Percentiles rank a stretch among this genome's conserved stretches.
Conservation (phyloP, 2,329 filamentous ascomycete genomes). For the Lasiodiplodia hormozganensis region DNA sequence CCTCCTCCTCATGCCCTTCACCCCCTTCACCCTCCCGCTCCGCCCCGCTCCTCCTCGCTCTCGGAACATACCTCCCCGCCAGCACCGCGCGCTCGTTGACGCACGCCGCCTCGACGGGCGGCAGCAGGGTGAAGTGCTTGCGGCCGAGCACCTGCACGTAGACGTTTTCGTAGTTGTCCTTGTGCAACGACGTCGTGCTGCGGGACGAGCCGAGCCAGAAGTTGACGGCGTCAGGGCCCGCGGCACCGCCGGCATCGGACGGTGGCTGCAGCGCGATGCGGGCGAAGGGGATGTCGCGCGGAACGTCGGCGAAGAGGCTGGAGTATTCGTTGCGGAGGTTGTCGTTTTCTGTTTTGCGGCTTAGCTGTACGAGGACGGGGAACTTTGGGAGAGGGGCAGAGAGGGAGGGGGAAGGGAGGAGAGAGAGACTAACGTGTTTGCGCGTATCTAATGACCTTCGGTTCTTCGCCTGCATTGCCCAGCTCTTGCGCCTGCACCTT, state of each 20-base stretch:
- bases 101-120: slow-evolving; percentile 73
- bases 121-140: slow-evolving; percentile 78
- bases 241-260: slow-evolving; percentile 39
- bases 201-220: slow-evolving; percentile 78
- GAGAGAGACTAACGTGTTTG: slow-evolving; percentile 68
- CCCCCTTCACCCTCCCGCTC: too few relatives aligned
- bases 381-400: too few relatives aligned
- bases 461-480: background rate
- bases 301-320: slow-evolving; percentile 68
- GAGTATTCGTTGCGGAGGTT: slow-evolving; percentile 78
- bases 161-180: slow-evolving; percentile 85
- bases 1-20: too few relatives aligned
- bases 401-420: too few relatives aligned
- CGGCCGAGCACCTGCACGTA: slow-evolving; percentile 77
- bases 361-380: background rate
- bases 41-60: background rate
- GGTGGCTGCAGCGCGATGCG: slow-evolving; percentile 70
- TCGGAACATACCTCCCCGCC: slow-evolving; percentile 63
- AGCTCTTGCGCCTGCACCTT: slow-evolving; percentile 66
- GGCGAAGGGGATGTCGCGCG: slow-evolving; percentile 72
- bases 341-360: slow-evolving; percentile 67
- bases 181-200: slow-evolving; percentile 76
- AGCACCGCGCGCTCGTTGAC: slow-evolving; percentile 68
- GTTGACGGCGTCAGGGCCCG: slow-evolving; percentile 75
- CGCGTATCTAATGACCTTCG: slow-evolving; percentile 60